Evolutionary conservation across 768 basidiomycete genomes (phyloP).

Genomic region (Russula olivacea): DNA sequence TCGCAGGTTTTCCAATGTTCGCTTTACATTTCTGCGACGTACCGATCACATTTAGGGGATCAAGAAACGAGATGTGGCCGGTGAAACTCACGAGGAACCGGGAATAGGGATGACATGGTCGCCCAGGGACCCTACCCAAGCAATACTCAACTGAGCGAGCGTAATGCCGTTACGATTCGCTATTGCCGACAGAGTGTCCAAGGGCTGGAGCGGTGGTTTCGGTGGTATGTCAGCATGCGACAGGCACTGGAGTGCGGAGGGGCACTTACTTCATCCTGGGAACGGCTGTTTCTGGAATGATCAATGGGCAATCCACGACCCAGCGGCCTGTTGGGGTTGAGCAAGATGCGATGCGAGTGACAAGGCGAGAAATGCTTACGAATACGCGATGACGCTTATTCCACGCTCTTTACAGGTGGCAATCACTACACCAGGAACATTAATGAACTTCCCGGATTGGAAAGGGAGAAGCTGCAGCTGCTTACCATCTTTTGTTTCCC

Average conservation of each 20-base stretch:
- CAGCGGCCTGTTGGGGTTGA: constrained; percentile 38
- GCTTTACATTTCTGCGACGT: constrained; percentile 32
- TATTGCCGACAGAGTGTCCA: constrained; percentile 38
- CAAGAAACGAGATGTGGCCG: neutral
- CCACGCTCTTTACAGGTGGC: constrained; percentile 48
- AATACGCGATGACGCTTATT: constrained; percentile 53
- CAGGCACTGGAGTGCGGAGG: neutral
- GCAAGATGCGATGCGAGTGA: neutral
- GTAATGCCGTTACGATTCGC: constrained; percentile 40
- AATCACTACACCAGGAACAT: constrained; percentile 37
- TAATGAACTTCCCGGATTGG: neutral
- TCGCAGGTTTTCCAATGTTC: constrained; percentile 40
- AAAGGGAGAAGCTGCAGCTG: neutral
- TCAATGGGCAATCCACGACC: constrained; percentile 52
- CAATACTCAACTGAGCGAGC: constrained; percentile 37
- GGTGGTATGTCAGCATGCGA: constrained; percentile 7
- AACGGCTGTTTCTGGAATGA: constrained; percentile 39
- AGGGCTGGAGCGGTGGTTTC: constrained; percentile 36
- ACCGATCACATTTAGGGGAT: neutral
- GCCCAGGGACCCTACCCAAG: constrained; percentile 36
- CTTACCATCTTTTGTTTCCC: constrained; percentile 43
- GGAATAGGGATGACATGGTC: constrained; percentile 44
- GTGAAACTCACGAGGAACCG: constrained; percentile 36
- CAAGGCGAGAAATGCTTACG: constrained; percentile 32
- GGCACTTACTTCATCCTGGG: constrained; percentile 33